Evolutionary conservation across 441 rosid genomes (phyloP).

Genomic region (Bruguiera hainesii): DNA sequence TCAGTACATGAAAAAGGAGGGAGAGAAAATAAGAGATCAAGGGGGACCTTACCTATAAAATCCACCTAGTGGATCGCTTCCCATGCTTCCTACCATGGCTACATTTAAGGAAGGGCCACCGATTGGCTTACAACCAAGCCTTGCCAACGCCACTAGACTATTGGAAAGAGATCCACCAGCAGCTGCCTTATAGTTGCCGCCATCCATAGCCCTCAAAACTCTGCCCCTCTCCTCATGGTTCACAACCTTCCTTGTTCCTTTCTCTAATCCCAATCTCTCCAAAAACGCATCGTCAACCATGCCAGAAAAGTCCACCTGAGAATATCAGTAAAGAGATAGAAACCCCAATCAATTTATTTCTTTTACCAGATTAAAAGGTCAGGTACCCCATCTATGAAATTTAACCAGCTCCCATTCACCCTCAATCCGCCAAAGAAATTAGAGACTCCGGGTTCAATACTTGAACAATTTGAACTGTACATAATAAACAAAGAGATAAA

Average conservation of each 20-base stretch:
- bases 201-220: conserved; percentile 94
- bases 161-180: conserved; percentile 98
- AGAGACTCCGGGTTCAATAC: no score
- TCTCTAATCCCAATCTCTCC: conserved; percentile 62
- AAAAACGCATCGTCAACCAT: conserved; percentile 73
- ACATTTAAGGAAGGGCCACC: conserved; percentile 64
- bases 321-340: conserved; percentile 13
- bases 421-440: not conserved
- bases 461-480: no score
- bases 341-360: not conserved
- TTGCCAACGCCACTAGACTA: conserved; percentile 81
- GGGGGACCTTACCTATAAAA: conserved; percentile 64
- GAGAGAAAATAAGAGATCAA: conserved; percentile 8
- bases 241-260: conserved; percentile 86
- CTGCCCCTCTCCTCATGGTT: conserved; percentile 96
- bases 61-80: conserved; percentile 86
- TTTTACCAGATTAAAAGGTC: not conserved
- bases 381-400: not conserved
- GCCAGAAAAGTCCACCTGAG: conserved; percentile 92
- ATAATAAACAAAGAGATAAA: no score
- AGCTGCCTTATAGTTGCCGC: conserved; percentile 97
- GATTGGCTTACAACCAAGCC: conserved; percentile 61
- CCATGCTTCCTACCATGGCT: conserved; percentile 94
- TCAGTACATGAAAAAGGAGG: not conserved
- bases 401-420: not conserved